A percentile compares a stretch with the other conserved stretches of the same genome.
Conservation (phyloP, 805 yeast genomes). For the Pichia rugopelliculosa region DNA sequence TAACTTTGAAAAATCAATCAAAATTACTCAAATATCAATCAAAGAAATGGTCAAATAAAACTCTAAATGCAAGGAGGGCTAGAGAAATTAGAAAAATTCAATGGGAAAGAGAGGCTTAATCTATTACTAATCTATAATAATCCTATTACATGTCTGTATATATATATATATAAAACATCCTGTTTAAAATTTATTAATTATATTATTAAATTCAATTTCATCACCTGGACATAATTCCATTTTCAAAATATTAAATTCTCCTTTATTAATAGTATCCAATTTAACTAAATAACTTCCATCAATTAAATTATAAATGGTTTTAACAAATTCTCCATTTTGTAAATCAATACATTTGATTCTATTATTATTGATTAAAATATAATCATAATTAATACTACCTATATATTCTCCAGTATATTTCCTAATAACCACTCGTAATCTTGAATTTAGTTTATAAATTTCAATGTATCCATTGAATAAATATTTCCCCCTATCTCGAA, state of each 20-base stretch:
- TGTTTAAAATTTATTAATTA: constrained; percentile 2
- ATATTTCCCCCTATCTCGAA: constrained; percentile 1
- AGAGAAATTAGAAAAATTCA: constrained; percentile 17
- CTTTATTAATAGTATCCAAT: constrained; percentile 7
- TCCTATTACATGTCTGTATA: not conserved
- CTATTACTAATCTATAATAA: not conserved
- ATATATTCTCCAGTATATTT: constrained; percentile 14
- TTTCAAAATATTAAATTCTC: constrained; percentile 19
- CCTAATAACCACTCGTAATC: constrained; percentile 11
- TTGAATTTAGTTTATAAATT: constrained; percentile 13
- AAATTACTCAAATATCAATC: constrained; percentile 16
- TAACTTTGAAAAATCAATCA: constrained; percentile 15
- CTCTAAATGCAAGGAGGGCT: constrained; percentile 19
- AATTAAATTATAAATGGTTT: constrained; percentile 17
- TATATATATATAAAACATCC: constrained; percentile 8
- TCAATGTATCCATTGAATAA: constrained; percentile 20
- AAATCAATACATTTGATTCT: constrained; percentile 10
- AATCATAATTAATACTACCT: constrained; percentile 9
- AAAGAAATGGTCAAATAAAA: constrained; percentile 23
- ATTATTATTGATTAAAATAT: not conserved
- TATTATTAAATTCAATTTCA: constrained; percentile 7
- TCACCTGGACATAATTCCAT: constrained; percentile 24
- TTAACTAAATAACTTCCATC: constrained; percentile 19
- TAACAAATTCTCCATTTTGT: constrained; percentile 11
- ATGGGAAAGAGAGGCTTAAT: constrained; percentile 23